phyloP scores from a whole-genome alignment of 1,284 basidiomycete species.

The Trichosporon coremiiforme region DNA sequence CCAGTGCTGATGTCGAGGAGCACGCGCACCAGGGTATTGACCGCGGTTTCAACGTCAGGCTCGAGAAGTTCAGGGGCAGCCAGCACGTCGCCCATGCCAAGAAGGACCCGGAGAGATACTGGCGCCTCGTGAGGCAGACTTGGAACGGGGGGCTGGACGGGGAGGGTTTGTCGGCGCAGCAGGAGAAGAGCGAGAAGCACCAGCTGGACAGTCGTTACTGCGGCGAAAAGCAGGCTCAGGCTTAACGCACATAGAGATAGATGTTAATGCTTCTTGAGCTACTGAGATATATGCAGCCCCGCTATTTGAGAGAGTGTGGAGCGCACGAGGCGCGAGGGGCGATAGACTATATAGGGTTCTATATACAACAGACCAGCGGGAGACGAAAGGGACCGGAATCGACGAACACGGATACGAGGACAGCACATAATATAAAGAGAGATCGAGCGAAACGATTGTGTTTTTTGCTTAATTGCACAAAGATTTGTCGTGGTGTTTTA shows the following conservation, averaged over 20 bases:
- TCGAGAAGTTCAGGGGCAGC: conserved; percentile 28
- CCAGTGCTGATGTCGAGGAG: conserved; percentile 23
- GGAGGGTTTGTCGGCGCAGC: not conserved
- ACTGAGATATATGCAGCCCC: not conserved
- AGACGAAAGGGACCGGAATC: not conserved
- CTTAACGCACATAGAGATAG: not conserved
- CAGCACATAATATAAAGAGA: no score
- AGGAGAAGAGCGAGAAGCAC: not conserved
- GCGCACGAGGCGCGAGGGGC: not conserved
- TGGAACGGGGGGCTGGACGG: conserved; percentile 6
- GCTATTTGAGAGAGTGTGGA: not conserved
- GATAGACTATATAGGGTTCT: conserved; percentile 13
- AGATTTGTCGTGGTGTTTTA: not conserved
- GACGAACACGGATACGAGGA: not conserved
- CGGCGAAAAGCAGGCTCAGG: not conserved
- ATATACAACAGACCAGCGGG: conserved; percentile 17
- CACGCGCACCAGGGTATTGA: conserved; percentile 23
- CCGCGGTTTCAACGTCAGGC: conserved; percentile 23
- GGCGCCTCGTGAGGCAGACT: conserved; percentile 29
- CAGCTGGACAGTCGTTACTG: not conserved
- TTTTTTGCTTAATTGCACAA: not conserved
- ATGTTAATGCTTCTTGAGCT: conserved; percentile 8
- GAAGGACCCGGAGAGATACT: conserved; percentile 31
- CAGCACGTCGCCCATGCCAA: conserved; percentile 31
- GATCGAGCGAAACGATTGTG: not conserved